Evolutionary conservation across 768 basidiomycete species (phyloP).

Genomic region (Erythrobasidium yunnanense): DNA sequence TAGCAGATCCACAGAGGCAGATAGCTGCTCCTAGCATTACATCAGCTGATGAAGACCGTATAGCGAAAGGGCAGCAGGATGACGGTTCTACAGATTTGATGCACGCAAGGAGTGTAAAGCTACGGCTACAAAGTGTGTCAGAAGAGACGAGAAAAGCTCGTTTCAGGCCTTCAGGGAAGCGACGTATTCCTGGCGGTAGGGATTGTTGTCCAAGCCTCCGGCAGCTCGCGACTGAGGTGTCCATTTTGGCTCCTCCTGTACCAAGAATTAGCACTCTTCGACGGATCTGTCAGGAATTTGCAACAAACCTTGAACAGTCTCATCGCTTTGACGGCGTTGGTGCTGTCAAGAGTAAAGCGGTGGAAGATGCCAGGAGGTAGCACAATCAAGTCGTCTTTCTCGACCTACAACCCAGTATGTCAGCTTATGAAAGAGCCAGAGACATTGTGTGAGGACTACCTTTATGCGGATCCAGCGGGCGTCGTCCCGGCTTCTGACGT

Average conservation of each 20-base stretch:
- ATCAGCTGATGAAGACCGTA: too few relatives aligned
- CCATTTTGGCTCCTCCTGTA: constrained; percentile 86
- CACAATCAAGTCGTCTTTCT: constrained; percentile 70
- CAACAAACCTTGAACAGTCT: constrained; percentile 66
- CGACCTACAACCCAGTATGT: constrained; percentile 51
- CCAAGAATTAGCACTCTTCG: not conserved
- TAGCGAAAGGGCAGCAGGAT: too few relatives aligned
- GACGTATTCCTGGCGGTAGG: constrained; percentile 52
- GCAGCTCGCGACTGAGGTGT: constrained; percentile 57
- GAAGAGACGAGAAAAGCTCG: too few relatives aligned
- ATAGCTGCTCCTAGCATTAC: too few relatives aligned
- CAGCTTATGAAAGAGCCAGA: constrained; percentile 55
- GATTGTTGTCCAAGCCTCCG: constrained; percentile 54
- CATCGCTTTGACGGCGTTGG: constrained; percentile 61
- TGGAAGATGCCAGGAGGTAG: constrained; percentile 87
- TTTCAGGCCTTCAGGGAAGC: not conserved
- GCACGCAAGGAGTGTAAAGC: too few relatives aligned
- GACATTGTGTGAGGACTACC: not conserved
- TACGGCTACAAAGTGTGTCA: too few relatives aligned
- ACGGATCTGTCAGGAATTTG: not conserved
- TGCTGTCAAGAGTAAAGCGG: constrained; percentile 77
- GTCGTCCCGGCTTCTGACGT: constrained; percentile 59
- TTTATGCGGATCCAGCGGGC: constrained; percentile 12
- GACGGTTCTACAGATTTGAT: too few relatives aligned
- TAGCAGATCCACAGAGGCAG: too few relatives aligned